Percentiles rank a stretch among this genome's conserved stretches.
Conservation (phyloP, 225 moss, liverwort and hornwort species). For the Straminergon stramineum region DNA sequence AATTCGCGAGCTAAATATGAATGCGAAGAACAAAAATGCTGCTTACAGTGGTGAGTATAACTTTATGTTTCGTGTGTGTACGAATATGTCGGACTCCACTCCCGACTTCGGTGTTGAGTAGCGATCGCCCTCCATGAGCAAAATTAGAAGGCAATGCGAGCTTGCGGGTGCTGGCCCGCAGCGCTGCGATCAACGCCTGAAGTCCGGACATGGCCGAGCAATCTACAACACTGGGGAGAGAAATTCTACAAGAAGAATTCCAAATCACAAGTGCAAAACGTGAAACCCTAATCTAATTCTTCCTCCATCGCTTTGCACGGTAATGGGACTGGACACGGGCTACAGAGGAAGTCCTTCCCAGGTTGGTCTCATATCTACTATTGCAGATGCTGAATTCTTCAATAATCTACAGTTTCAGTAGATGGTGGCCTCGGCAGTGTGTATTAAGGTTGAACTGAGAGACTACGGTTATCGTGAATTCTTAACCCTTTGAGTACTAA, state of each 20-base stretch:
- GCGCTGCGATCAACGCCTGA: constrained; percentile 60
- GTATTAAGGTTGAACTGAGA: too few relatives aligned
- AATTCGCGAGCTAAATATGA: background rate
- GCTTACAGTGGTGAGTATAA: constrained; percentile 52
- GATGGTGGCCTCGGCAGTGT: background rate
- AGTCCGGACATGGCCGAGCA: constrained; percentile 50
- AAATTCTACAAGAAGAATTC: background rate
- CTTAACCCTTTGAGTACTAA: too few relatives aligned
- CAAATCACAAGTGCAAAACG: background rate
- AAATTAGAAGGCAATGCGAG: constrained; percentile 11
- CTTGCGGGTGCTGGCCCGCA: constrained; percentile 56
- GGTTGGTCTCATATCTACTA: background rate
- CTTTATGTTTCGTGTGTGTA: constrained; percentile 50
- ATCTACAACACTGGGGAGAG: background rate
- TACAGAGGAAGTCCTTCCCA: background rate
- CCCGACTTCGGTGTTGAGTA: constrained; percentile 32
- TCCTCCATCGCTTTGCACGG: background rate
- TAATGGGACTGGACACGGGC: background rate
- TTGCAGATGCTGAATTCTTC: background rate
- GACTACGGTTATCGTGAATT: too few relatives aligned
- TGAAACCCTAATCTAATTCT: background rate
- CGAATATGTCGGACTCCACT: constrained; percentile 43
- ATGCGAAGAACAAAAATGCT: background rate
- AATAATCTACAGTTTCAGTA: background rate
- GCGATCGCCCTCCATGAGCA: constrained; percentile 27